Conservation (phyloP, 345 rosid genomes). For the Eucalyptus regnans region DNA sequence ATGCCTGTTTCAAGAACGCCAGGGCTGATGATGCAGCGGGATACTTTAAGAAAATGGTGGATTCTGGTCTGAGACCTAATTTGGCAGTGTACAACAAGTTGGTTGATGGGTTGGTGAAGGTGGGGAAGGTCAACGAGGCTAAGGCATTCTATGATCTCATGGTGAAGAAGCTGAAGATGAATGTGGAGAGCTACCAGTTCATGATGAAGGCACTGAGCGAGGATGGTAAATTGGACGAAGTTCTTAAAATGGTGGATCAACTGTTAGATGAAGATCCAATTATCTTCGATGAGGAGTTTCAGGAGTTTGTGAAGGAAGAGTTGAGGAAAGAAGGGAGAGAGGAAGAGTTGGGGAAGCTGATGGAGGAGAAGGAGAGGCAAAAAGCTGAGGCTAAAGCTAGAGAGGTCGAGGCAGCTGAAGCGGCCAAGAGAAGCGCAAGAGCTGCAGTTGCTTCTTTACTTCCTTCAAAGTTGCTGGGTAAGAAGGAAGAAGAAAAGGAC, state of each 20-base stretch:
- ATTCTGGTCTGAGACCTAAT: constrained; percentile 61
- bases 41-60: constrained; percentile 66
- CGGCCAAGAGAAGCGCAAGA: constrained; percentile 52
- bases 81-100: constrained; percentile 59
- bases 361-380: constrained; percentile 73
- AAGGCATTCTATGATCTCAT: constrained; percentile 63
- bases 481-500: constrained; percentile 24
- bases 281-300: constrained; percentile 52
- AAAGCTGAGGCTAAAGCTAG: constrained; percentile 88
- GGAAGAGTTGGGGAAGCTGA: constrained; percentile 60
- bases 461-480: constrained; percentile 30
- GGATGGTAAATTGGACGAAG: constrained; percentile 52
- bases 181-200: constrained; percentile 59
- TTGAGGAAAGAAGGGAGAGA: constrained; percentile 69
- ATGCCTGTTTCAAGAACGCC: constrained; percentile 50
- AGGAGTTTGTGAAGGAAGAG: constrained; percentile 64
- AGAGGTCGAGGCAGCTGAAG: constrained; percentile 67
- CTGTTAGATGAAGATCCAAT: constrained; percentile 62
- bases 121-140: constrained; percentile 66
- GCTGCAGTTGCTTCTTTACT: constrained; percentile 39
- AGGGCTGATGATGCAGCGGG: constrained; percentile 75
- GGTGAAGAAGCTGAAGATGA: constrained; percentile 87
- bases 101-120: constrained; percentile 50
- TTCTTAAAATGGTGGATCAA: constrained; percentile 63
- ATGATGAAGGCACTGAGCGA: constrained; percentile 62